Evolutionary conservation across 306 rosid genomes (phyloP), one percentile per base, ranked within the genome.

Genomic region (Sicyos edulis): DNA sequence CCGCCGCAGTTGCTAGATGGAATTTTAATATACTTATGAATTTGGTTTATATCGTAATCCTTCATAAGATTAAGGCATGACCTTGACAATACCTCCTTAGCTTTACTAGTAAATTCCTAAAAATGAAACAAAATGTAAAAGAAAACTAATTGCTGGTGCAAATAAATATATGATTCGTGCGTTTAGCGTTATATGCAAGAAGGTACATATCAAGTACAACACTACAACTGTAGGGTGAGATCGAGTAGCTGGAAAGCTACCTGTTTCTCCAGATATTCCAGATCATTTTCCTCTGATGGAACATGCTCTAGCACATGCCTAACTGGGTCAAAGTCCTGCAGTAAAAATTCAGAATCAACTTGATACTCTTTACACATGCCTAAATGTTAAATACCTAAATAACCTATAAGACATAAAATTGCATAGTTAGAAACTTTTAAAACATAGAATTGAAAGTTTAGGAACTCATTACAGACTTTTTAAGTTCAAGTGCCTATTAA

Each of bases 281-380:
- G 84, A 73, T 91, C 97, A 72, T 73, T 80, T 68, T 87, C 97
- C 59, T 87, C 97, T 24, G 85, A 77, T 54, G 96, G 89, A 80
- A 83, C 75, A 58, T 80, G 90, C 84, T 95, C 91, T 81, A 95
- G 66, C 71, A 95, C 80, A 85, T 91, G 89, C 78, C 83, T 82
- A 58, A 95, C 83, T 44, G 99, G 96, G 83, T 95, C 97, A 52
- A 95, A 91, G 19, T 88, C 92, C 97, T 91, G 97, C 86, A 81
- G 45, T 13, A 50, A 50, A 5, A 69, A 50, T 69, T 22, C 15
- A 69, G 37, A 52, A 69, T 24, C 37, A 22, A 24, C 51, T 24
- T 19, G 26, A 19, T 56, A 51, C 24, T 50, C 58, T 24, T 45
- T 22, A 3, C 40, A 6, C 42, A 6, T 6, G 42, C 42, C 5